These are phyloP conservation scores for Fusarium avenaceum DNA, from an alignment of 2,329 filamentous ascomycete species.

Conservation along the genomic window DNA sequence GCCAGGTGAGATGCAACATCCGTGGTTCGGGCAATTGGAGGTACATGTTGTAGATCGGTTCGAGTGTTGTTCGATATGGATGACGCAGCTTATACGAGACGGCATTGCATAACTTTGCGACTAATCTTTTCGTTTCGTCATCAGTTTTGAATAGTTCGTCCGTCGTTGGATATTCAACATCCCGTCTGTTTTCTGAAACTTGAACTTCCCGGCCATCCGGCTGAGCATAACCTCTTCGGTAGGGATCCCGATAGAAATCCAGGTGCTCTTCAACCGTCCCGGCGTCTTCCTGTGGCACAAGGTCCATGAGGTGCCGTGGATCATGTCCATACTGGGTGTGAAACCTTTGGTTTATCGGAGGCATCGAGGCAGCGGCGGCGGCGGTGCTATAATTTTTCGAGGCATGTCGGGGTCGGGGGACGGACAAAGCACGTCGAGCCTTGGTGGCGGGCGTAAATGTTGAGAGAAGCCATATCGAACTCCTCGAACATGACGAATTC, in stretches of 20 bases:
- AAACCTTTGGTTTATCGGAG: slow-evolving; percentile 24
- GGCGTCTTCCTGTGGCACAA: slow-evolving; percentile 65
- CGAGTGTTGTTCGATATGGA: slow-evolving; percentile 58
- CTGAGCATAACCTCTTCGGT: slow-evolving; percentile 66
- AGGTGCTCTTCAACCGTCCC: slow-evolving; percentile 67
- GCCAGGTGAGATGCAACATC: slow-evolving; percentile 63
- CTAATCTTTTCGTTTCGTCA: slow-evolving; percentile 52
- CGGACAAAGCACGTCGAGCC: slow-evolving; percentile 31
- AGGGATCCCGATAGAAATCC: slow-evolving; percentile 66
- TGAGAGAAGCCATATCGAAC: slow-evolving; percentile 58
- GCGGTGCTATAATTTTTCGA: slow-evolving; percentile 47
- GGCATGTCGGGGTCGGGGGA: slow-evolving; percentile 38
- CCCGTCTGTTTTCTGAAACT: slow-evolving; percentile 65
- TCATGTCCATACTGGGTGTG: slow-evolving; percentile 35
- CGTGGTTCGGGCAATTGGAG: slow-evolving; percentile 64
- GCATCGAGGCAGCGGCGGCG: slow-evolving; percentile 33
- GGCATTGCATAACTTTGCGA: slow-evolving; percentile 58
- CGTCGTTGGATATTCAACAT: slow-evolving; percentile 61
- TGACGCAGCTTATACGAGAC: slow-evolving; percentile 60
- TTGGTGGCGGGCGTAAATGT: slow-evolving; percentile 55
- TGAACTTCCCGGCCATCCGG: slow-evolving; percentile 63
- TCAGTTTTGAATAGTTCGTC: slow-evolving; percentile 56
- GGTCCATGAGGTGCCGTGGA: slow-evolving; percentile 63
- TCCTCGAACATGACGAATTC: slow-evolving; percentile 51
- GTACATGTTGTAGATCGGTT: slow-evolving; percentile 65